Percentiles rank a stretch among this genome's conserved stretches.
These are phyloP conservation scores for Phytophthora colocasiae DNA, from an alignment of 352 stramenopile species.

Conservation along the genomic window DNA sequence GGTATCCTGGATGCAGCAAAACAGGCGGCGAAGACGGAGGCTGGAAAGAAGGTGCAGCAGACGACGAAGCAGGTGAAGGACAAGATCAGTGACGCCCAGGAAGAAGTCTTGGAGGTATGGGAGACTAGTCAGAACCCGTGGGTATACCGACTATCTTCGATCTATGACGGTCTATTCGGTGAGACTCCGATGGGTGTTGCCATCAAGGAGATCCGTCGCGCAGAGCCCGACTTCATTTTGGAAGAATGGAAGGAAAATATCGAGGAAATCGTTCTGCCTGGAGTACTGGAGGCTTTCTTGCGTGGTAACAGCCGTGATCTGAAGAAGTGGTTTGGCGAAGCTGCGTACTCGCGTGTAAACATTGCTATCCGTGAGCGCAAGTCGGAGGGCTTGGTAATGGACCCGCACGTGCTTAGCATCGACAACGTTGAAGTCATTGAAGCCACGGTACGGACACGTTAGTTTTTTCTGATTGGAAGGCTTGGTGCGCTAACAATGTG, in stretches of 20 bases:
- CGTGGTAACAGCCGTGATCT: slow-evolving; percentile 95
- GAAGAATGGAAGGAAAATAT: slow-evolving; percentile 97
- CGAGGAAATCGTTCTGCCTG: slow-evolving; percentile 93
- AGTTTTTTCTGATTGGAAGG: not conserved
- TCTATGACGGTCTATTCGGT: slow-evolving; percentile 98
- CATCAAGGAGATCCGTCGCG: slow-evolving; percentile 95
- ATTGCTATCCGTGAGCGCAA: slow-evolving; percentile 95
- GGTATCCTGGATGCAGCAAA: slow-evolving; percentile 87
- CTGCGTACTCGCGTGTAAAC: slow-evolving; percentile 95
- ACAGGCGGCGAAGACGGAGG: slow-evolving; percentile 77
- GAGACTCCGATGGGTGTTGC: slow-evolving; percentile 96
- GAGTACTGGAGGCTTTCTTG: slow-evolving; percentile 96
- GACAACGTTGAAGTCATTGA: slow-evolving; percentile 98
- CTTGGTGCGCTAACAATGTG: slow-evolving; percentile 19
- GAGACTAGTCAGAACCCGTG: slow-evolving; percentile 99
- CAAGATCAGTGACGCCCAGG: slow-evolving; percentile 81
- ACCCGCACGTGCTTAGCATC: slow-evolving; percentile 97
- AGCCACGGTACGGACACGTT: slow-evolving; percentile 62
- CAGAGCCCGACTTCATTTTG: slow-evolving; percentile 97
- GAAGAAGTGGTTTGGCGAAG: slow-evolving; percentile 97
- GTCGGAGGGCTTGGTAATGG: slow-evolving; percentile 93
- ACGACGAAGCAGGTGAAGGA: slow-evolving; percentile 80
- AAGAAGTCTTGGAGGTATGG: slow-evolving; percentile 95
- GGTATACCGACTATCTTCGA: slow-evolving; percentile 97
- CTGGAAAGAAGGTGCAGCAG: slow-evolving; percentile 74